Conservation (phyloP, 2,329 filamentous ascomycete genomes). For the Colletotrichum theobromicola region DNA sequence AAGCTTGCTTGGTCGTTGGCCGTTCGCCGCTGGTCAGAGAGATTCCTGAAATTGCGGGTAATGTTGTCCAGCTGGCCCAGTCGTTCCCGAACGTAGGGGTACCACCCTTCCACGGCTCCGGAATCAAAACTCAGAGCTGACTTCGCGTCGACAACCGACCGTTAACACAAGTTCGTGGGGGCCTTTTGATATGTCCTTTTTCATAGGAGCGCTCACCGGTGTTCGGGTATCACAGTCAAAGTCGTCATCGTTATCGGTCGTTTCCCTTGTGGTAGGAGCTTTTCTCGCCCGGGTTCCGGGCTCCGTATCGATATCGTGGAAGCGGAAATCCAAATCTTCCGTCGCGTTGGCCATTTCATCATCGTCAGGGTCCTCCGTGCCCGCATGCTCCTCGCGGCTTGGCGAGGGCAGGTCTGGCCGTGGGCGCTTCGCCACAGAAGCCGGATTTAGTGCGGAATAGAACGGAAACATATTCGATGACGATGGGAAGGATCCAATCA, state of each 20-base stretch:
- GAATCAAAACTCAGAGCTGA: background rate
- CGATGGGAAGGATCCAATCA: background rate
- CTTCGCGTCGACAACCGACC: background rate
- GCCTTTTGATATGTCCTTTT: background rate
- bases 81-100: background rate
- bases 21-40: background rate
- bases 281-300: background rate
- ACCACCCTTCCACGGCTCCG: background rate
- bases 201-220: background rate
- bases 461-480: background rate
- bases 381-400: background rate
- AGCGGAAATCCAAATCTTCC: background rate
- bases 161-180: background rate
- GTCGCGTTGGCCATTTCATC: background rate
- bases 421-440: background rate
- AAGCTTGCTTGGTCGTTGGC: background rate
- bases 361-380: background rate
- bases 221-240: background rate
- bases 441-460: background rate
- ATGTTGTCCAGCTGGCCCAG: background rate
- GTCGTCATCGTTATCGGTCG: background rate
- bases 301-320: background rate
- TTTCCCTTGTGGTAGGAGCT: background rate
- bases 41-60: background rate
- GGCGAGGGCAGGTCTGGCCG: background rate